phyloP scores from a whole-genome alignment of 495 filamentous ascomycete genomes.

The Niebla homalea region DNA sequence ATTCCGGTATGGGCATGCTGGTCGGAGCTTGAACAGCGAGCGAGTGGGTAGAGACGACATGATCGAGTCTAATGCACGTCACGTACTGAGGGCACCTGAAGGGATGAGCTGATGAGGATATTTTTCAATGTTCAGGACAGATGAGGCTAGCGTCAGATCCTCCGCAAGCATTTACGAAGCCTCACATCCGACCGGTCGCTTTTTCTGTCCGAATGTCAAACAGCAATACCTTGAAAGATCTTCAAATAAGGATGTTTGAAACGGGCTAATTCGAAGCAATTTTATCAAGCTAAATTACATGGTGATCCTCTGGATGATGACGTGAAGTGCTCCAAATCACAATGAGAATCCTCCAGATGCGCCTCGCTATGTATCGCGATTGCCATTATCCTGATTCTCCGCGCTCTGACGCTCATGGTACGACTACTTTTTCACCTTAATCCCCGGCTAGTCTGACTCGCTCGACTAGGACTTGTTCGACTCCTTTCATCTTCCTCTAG shows the following conservation, averaged over 20 bases:
- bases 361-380: slow-evolving; percentile 1
- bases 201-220: too few relatives aligned
- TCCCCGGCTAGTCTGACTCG: slow-evolving; percentile 30
- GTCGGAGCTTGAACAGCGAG: background rate
- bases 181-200: too few relatives aligned
- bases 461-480: slow-evolving; percentile 43
- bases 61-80: too few relatives aligned
- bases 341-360: background rate
- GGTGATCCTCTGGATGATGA: background rate
- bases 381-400: background rate
- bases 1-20: background rate
- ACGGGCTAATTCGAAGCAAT: too few relatives aligned
- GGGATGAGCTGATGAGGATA: too few relatives aligned
- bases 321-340: background rate
- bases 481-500: slow-evolving; percentile 57
- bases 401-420: background rate
- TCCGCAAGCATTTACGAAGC: too few relatives aligned
- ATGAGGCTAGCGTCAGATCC: too few relatives aligned
- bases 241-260: too few relatives aligned
- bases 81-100: too few relatives aligned
- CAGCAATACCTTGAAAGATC: too few relatives aligned
- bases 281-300: too few relatives aligned
- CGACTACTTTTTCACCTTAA: slow-evolving; percentile 12
- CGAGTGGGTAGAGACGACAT: background rate
- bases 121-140: too few relatives aligned